Conservation (phyloP, 345 rosid genomes). For the Populus deltoides region DNA sequence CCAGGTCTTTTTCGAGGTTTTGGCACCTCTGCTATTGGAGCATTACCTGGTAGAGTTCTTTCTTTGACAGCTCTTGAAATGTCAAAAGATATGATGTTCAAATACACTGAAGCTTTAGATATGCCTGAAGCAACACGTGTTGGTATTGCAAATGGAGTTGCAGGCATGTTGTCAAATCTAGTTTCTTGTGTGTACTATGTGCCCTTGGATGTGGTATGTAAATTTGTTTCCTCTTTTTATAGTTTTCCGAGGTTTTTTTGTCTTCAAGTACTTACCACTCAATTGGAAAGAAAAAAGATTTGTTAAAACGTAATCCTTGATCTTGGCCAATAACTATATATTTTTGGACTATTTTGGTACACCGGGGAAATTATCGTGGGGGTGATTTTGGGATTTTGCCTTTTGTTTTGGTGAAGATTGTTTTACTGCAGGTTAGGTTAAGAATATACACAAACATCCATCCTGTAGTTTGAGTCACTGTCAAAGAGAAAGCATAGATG, state of each 20-base stretch:
- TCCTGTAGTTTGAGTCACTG: not conserved
- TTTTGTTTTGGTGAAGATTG: not conserved
- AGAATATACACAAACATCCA: not conserved
- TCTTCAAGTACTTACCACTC: not conserved
- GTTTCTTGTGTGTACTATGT: slow-evolving; percentile 57
- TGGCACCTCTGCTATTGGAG: slow-evolving; percentile 55
- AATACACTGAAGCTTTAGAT: slow-evolving; percentile 32
- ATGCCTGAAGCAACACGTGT: slow-evolving; percentile 56
- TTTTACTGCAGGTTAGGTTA: not conserved
- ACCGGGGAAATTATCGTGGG: not conserved
- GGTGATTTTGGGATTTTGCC: not conserved
- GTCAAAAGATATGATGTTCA: slow-evolving; percentile 52
- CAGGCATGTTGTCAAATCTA: slow-evolving; percentile 60
- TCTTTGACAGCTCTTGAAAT: slow-evolving; percentile 61
- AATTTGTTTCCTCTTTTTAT: slow-evolving; percentile 11
- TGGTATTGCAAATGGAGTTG: slow-evolving; percentile 59
- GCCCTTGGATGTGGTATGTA: slow-evolving; percentile 67
- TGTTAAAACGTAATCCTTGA: not conserved
- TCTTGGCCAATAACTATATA: not conserved
- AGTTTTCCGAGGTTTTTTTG: not conserved
- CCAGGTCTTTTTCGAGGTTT: slow-evolving; percentile 54
- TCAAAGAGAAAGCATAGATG: not conserved
- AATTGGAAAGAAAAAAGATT: not conserved
- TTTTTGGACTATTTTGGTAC: not conserved
- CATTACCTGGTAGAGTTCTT: slow-evolving; percentile 57